Evolutionary conservation across 1,139 yeast genomes (phyloP), one percentile per base, ranked within the genome.

Genomic region (Arxiozyma slooffiae): DNA sequence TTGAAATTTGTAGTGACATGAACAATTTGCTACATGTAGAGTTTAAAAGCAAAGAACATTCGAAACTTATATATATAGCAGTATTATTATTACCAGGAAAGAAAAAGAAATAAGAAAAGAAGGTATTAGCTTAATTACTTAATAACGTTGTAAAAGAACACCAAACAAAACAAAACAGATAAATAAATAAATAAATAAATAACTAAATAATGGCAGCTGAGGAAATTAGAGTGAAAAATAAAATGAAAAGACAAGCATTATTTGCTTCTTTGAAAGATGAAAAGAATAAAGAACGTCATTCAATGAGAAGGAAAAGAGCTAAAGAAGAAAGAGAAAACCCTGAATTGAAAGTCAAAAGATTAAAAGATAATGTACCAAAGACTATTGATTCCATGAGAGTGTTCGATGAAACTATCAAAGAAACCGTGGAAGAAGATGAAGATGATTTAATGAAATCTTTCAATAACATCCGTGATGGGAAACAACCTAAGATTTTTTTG

Each of bases 321-420:
- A 84, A 83, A 64, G 94, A 82, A 60, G 97, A 89, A 69, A 74
- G 82, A 50, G 79, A 75, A 38, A 85, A 90, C 64, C 97, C 96
- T 0, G 87, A 82, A 58, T 70, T 87, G 54, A 85, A 80, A 64
- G 89, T 81, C 53, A 83, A 88, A 64, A 80, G 98, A 67, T 72
- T 90, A 47, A 80, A 81, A 4, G 80, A 76, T 51, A 89, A 90
- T 66, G 80, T 87, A 1, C 94, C 98, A 1, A 84, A 81, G 26
- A 94, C 98, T 7, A 81, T 90, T 50, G 98, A 92, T 60, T 77
- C 81, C 53, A 88, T 87, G 74, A 75, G 98, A 65, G 94, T 84
- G 0, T 92, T 69, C 59, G 98, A 92, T 68, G 97, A 92, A 67
- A 87, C 97, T 1, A 85, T 89, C 17, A 66, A 62, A 26, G 60